Base-by-base conservation (phyloP, 805 yeast genomes). In the Torulaspora maleeae region DNA sequence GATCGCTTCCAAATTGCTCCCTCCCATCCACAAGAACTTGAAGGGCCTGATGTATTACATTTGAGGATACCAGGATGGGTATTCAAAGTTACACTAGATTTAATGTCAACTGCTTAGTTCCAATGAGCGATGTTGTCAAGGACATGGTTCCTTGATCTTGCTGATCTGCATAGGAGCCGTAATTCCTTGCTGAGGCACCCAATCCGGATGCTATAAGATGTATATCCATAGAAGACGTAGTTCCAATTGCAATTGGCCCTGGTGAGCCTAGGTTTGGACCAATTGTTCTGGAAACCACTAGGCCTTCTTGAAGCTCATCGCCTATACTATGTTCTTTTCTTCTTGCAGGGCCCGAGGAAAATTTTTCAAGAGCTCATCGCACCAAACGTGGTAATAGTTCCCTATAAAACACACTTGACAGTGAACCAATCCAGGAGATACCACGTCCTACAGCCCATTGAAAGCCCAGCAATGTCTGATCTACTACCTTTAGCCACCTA, bases 401-500 rank as follows among this genome's bases (percentile, higher is more conserved):
- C 15, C 13, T 38, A 38, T 38, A 38, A 28, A 38, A 19, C 13
- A 30, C 22, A 4, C 13, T 38, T 6, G 28, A 12, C 11, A 22
- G 37, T 7, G 32, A 24, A 27, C 35, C 3, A 8, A 20, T 17
- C 19, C 16, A 15, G 24, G 5, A 13, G 20, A 8, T 17, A 28
- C 13, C 13, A 24, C 12, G 22, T 13, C 19, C 22, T 4, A n/a
- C 3, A 39, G 29, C 30, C 13, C 27, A 10, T 29, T 3, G 20
- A 27, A 15, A 28, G 22, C 13, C 16, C 30, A 27, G 58, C 29
- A 49, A 85, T 85, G 95, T 71, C 93, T 56, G 74, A 77, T 45
- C 69, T 88, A 67, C 69, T 86, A 54, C 97, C 98, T 52, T 73
- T 90, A 67, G 83, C 95, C 54, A 82, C 96, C 15, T 90, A 81